Percentiles rank a stretch among this genome's conserved stretches.
Evolutionary conservation across 352 stramenopile genomes (phyloP).

Genomic region (Globisporangium spiculum): DNA sequence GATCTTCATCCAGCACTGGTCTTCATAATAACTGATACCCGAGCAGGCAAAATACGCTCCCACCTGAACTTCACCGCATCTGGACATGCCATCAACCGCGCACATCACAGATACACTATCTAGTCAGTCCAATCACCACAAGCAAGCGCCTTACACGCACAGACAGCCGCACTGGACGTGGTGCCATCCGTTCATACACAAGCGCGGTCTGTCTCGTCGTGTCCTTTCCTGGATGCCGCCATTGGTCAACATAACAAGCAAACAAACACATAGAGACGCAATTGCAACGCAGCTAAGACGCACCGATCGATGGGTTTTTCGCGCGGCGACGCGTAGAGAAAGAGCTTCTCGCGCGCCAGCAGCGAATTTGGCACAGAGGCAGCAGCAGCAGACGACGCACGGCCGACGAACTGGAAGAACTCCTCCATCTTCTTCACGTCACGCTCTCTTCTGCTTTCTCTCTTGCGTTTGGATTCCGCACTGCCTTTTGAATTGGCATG

Average conservation of each 20-base stretch:
- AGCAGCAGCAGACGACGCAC: conserved; percentile 3
- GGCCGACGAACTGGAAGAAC: conserved; percentile 71
- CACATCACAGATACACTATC: neutral
- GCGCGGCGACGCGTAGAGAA: conserved; percentile 59
- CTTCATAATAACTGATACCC: conserved; percentile 41
- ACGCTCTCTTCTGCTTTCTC: neutral
- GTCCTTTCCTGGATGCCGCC: neutral
- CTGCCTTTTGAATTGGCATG: neutral
- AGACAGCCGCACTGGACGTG: neutral
- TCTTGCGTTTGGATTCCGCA: neutral
- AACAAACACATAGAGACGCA: neutral
- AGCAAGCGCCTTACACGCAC: neutral
- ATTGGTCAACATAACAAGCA: neutral
- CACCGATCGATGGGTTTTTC: conserved; percentile 56
- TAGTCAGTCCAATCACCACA: neutral
- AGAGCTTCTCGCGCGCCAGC: conserved; percentile 46
- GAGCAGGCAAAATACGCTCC: conserved; percentile 74
- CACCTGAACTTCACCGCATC: conserved; percentile 49
- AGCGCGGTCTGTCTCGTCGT: neutral
- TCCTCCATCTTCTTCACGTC: conserved; percentile 43
- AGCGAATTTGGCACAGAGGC: conserved; percentile 20
- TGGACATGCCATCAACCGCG: conserved; percentile 3
- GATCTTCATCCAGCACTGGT: conserved; percentile 78
- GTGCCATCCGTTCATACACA: neutral
- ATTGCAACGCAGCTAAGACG: conserved; percentile 6